Percentiles rank a stretch among this genome's conserved stretches.
Evolutionary conservation across 495 filamentous ascomycete species (phyloP).

Genomic region (Mytilinidion resinicola): DNA sequence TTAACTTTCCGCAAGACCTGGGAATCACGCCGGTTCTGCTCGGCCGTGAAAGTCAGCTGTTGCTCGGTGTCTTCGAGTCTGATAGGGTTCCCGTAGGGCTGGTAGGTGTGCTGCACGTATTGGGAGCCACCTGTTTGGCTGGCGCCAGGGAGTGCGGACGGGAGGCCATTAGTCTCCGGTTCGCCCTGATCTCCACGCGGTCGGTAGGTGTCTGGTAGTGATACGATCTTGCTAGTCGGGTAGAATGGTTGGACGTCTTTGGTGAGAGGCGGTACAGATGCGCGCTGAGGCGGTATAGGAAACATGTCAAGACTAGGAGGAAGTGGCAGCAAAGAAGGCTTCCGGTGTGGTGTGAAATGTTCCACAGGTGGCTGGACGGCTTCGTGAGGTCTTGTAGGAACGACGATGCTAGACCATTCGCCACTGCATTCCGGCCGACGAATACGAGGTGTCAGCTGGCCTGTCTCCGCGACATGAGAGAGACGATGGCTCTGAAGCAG

Average conservation of each 20-base stretch:
- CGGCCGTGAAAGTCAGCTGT: conserved; percentile 10
- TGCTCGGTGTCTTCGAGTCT: too few species aligned
- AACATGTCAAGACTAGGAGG: not conserved
- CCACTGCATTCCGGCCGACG: conserved; percentile 23
- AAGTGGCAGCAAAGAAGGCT: conserved; percentile 21
- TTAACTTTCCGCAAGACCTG: conserved; percentile 53
- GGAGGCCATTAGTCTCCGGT: conserved; percentile 5
- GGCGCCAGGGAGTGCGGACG: not conserved
- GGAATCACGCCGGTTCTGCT: conserved; percentile 37
- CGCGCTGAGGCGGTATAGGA: not conserved
- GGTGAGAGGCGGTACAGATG: conserved; percentile 1
- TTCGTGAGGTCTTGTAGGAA: conserved; percentile 15
- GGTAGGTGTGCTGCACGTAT: too few species aligned
- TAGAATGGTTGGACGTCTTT: conserved; percentile 14
- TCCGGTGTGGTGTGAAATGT: conserved; percentile 29
- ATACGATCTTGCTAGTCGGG: conserved; percentile 17
- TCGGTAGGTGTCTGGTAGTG: conserved; percentile 23
- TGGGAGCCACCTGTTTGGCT: too few species aligned
- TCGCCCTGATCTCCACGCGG: conserved; percentile 16
- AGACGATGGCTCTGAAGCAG: conserved; percentile 38
- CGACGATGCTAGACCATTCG: conserved; percentile 23
- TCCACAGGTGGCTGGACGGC: conserved; percentile 18
- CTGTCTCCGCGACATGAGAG: conserved; percentile 44
- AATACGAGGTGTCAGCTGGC: conserved; percentile 40
- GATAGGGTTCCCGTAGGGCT: too few species aligned